A percentile compares a stretch with the other conserved stretches of the same genome.
Conservation (phyloP, 768 basidiomycete genomes). For the Mycena vulgaris region DNA sequence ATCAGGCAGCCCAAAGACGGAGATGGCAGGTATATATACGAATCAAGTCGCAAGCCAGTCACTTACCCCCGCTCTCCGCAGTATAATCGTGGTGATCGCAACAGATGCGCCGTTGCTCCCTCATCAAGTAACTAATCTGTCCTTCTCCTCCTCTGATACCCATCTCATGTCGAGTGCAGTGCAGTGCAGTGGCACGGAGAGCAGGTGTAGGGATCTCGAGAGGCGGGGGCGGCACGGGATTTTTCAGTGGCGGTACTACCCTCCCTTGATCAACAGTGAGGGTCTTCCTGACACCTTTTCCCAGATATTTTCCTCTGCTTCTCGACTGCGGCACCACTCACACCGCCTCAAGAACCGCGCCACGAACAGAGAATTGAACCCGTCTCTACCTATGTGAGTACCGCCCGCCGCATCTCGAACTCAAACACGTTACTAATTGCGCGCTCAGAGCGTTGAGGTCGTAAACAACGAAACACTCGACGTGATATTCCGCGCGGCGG, state of each 20-base stretch:
- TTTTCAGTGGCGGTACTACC: constrained; percentile 32
- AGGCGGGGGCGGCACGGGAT: constrained; percentile 33
- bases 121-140: constrained; percentile 21
- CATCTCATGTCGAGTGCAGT: background rate
- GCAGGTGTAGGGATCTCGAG: constrained; percentile 36
- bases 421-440: background rate
- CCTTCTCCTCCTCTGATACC: background rate
- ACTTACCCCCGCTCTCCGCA: background rate
- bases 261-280: background rate
- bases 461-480: constrained; percentile 68
- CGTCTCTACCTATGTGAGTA: constrained; percentile 31
- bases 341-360: constrained; percentile 20
- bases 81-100: constrained; percentile 35
- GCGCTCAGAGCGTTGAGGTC: constrained; percentile 23
- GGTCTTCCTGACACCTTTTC: background rate
- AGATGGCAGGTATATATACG: constrained; percentile 27
- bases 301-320: constrained; percentile 38
- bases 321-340: constrained; percentile 36
- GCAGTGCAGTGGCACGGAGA: constrained; percentile 39
- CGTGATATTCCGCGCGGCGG: constrained; percentile 63
- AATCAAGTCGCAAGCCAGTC: background rate
- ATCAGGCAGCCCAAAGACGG: constrained; percentile 36
- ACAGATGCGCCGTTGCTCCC: constrained; percentile 38
- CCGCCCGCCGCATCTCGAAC: background rate
- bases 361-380: constrained; percentile 24